phyloP scores from a whole-genome alignment of 108 stramenopile species.

The Fragilariopsis cylindrus region DNA sequence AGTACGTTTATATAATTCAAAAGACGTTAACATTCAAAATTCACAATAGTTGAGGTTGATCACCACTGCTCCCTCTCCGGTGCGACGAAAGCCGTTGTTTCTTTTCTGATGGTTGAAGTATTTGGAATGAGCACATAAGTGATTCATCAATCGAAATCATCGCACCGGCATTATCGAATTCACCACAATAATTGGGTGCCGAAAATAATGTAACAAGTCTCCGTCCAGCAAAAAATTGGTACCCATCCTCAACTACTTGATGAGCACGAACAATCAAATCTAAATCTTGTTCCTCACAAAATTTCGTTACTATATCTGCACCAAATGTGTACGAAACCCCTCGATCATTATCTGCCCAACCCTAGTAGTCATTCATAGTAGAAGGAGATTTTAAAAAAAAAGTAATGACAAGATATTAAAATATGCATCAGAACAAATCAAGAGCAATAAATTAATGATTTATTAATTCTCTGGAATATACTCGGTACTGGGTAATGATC shows the following conservation, averaged over 20 bases:
- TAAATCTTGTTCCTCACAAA: constrained; percentile 92
- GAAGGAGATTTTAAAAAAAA: too few species aligned
- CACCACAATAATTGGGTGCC: constrained; percentile 57
- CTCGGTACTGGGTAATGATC: too few species aligned
- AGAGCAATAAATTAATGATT: too few species aligned
- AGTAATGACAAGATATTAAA: too few species aligned
- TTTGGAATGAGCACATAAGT: constrained; percentile 99
- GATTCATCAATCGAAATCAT: constrained; percentile 98
- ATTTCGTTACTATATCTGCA: constrained; percentile 93
- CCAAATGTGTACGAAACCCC: constrained; percentile 98
- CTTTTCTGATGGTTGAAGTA: constrained; percentile 83
- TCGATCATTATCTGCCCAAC: constrained; percentile 99
- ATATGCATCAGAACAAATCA: too few species aligned
- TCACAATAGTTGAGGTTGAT: constrained; percentile 9
- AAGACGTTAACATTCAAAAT: too few species aligned
- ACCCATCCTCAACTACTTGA: constrained; percentile 99
- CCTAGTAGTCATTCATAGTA: constrained; percentile 33
- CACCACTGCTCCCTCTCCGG: not conserved
- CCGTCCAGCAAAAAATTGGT: constrained; percentile 97
- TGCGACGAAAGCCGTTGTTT: not conserved
- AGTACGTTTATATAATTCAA: too few species aligned
- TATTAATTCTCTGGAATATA: too few species aligned
- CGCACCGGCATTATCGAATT: constrained; percentile 54
- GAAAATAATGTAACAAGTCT: constrained; percentile 92
- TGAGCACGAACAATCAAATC: constrained; percentile 98